Evolutionary conservation across 2,329 filamentous ascomycete species (phyloP).

Genomic region (Beauveria sp.): DNA sequence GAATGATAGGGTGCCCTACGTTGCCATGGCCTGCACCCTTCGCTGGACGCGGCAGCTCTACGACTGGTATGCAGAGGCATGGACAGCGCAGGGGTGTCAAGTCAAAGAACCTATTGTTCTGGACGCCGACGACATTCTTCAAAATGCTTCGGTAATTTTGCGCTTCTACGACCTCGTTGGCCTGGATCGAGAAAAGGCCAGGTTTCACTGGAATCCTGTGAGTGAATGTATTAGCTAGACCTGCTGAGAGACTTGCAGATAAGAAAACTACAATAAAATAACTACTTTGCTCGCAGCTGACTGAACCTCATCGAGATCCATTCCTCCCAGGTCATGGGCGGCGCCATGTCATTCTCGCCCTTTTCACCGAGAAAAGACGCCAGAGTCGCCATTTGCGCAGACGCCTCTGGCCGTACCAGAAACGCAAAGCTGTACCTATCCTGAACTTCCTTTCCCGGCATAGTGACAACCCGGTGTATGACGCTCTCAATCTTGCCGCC

Average conservation of each 20-base stretch:
- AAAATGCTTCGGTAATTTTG: not conserved
- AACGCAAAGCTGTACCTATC: conserved; percentile 2
- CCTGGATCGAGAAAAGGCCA: not conserved
- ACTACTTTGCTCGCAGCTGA: not conserved
- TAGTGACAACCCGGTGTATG: not conserved
- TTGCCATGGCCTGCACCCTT: not conserved
- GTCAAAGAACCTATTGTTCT: not conserved
- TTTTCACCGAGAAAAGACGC: not conserved
- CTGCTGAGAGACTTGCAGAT: too few species aligned
- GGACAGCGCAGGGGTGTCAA: not conserved
- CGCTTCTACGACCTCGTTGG: not conserved
- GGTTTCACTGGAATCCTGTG: not conserved
- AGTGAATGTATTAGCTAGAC: too few species aligned
- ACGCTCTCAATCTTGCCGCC: not conserved
- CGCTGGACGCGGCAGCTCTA: conserved; percentile 6
- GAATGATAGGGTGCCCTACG: not conserved
- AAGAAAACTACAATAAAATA: too few species aligned
- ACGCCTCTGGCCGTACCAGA: not conserved
- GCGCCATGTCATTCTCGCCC: not conserved
- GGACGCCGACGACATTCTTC: not conserved
- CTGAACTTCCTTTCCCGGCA: not conserved
- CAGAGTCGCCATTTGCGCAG: not conserved
- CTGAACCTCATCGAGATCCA: conserved; percentile 1
- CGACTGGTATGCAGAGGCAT: not conserved
- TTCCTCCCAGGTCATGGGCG: conserved; percentile 1